These are phyloP conservation scores for Hypocrella siamensis DNA, from an alignment of 2,329 filamentous ascomycete genomes.

Conservation along the genomic window DNA sequence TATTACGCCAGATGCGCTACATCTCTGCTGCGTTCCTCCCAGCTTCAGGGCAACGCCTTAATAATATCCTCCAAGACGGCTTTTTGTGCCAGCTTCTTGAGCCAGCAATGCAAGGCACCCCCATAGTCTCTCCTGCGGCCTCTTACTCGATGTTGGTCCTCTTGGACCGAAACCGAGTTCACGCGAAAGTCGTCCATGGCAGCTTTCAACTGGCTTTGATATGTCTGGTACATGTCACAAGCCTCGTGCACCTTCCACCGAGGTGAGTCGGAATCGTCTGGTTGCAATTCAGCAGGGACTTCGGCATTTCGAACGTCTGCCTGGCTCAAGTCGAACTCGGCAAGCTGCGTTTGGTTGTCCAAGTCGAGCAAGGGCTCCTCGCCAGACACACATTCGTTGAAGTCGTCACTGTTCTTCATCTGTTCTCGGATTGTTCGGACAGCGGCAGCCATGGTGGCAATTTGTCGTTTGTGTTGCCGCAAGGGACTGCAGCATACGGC, in stretches of 20 bases:
- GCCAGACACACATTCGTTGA: slow-evolving; percentile 8
- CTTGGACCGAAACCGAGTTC: slow-evolving; percentile 28
- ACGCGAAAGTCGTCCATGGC: slow-evolving; percentile 29
- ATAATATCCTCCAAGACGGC: slow-evolving; percentile 35
- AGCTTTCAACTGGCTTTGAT: slow-evolving; percentile 23
- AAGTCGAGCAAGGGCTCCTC: slow-evolving; percentile 10
- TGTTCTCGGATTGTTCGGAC: slow-evolving; percentile 21
- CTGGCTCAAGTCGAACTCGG: slow-evolving; percentile 14
- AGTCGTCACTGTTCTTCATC: slow-evolving; percentile 8
- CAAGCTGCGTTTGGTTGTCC: slow-evolving; percentile 10
- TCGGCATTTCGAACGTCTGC: slow-evolving; percentile 10
- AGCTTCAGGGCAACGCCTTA: slow-evolving; percentile 7
- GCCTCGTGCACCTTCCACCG: slow-evolving; percentile 10
- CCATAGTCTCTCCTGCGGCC: slow-evolving; percentile 52
- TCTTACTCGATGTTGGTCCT: slow-evolving; percentile 35
- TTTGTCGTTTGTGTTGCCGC: slow-evolving; percentile 26
- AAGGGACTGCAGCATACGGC: slow-evolving; percentile 57
- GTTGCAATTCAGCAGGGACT: slow-evolving; percentile 6
- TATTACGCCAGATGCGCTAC: no score
- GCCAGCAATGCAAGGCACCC: slow-evolving; percentile 51
- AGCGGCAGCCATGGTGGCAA: slow-evolving; percentile 26
- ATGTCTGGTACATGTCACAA: slow-evolving; percentile 18
- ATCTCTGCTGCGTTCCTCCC: no score
- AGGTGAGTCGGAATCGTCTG: slow-evolving; percentile 4
- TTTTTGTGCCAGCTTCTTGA: slow-evolving; percentile 52